phyloP scores from a whole-genome alignment of 257 asterid genomes.

The Rauvolfia tetraphylla region DNA sequence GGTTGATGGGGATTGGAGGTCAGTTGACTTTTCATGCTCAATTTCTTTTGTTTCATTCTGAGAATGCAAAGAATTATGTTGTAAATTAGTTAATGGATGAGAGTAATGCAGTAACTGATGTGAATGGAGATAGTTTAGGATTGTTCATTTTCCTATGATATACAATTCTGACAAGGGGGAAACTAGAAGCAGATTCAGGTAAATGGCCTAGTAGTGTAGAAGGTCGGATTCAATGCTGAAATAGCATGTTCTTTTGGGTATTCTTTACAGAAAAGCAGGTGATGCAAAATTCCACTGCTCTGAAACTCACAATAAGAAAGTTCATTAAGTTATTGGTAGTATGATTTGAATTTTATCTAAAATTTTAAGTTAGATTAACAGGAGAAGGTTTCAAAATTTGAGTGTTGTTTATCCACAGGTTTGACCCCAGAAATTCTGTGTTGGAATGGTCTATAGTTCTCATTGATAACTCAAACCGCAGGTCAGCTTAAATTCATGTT shows the following conservation, averaged over 20 bases:
- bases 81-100: neutral
- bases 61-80: neutral
- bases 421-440: constrained; percentile 70
- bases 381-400: constrained; percentile 1
- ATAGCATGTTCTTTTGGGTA: neutral
- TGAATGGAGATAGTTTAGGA: neutral
- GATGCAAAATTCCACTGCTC: neutral
- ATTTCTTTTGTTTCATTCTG: neutral
- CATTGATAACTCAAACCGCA: constrained; percentile 85
- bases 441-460: constrained; percentile 90
- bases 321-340: neutral
- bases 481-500: constrained; percentile 43
- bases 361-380: neutral
- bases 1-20: constrained; percentile 97
- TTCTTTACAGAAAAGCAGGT: neutral
- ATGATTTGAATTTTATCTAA: neutral
- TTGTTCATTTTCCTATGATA: neutral
- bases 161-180: neutral
- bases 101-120: neutral
- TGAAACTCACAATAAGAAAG: neutral
- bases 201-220: neutral
- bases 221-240: neutral
- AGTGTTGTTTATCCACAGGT: constrained; percentile 40
- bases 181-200: constrained; percentile 1
- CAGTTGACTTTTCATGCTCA: neutral